These are phyloP conservation scores for Colletotrichum eremochloae DNA, from an alignment of 2,329 filamentous ascomycete genomes.

Conservation along the genomic window DNA sequence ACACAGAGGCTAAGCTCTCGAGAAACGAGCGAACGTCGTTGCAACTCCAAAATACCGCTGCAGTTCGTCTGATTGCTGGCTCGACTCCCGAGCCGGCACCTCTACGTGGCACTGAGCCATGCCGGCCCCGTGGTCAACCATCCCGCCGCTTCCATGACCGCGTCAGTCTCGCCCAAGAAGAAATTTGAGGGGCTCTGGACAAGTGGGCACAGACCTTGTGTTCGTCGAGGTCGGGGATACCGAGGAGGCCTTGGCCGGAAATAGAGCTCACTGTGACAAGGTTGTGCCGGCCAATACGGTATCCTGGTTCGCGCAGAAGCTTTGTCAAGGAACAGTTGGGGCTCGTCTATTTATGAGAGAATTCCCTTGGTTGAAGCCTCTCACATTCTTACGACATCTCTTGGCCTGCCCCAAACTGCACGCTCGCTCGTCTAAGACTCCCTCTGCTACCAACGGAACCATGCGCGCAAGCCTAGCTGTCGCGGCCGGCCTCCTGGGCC, in stretches of 20 bases:
- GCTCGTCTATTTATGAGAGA: not conserved
- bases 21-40: constrained; percentile 10
- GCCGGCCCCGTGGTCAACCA: constrained; percentile 5
- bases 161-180: constrained; percentile 26
- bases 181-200: not conserved
- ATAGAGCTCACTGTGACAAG: constrained; percentile 1
- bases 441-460: not conserved
- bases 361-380: constrained; percentile 2
- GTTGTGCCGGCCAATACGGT: constrained; percentile 1
- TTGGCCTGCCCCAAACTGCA: not conserved
- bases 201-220: constrained; percentile 11
- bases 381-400: not conserved
- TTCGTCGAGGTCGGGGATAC: constrained; percentile 5
- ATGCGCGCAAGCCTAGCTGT: constrained; percentile 35
- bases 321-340: constrained; percentile 4
- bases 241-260: constrained; percentile 17
- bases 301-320: constrained; percentile 6
- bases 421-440: not conserved
- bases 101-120: constrained; percentile 26
- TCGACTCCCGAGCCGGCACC: constrained; percentile 8
- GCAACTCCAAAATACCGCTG: constrained; percentile 3
- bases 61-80: constrained; percentile 21
- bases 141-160: not conserved
- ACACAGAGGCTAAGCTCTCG: not conserved
- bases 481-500: constrained; percentile 29